Percentiles rank a stretch among this genome's conserved stretches.
Conservation (phyloP, 2,329 filamentous ascomycete species). For the Macroventuria anomochaeta region DNA sequence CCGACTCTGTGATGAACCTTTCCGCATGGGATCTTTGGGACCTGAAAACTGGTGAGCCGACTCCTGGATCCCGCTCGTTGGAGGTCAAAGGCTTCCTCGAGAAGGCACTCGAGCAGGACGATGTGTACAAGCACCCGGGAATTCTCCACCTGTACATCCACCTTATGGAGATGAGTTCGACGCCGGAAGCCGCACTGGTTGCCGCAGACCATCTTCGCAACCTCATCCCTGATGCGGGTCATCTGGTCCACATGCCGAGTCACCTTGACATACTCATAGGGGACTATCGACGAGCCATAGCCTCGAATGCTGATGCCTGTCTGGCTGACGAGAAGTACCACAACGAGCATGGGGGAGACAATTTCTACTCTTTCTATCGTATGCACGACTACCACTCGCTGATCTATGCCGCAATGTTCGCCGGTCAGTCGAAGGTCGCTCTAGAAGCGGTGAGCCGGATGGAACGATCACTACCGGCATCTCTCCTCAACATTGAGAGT, state of each 20-base stretch:
- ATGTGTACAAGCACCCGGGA: conserved; percentile 67
- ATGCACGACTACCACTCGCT: conserved; percentile 77
- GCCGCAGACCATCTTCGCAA: conserved; percentile 68
- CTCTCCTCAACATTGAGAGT: conserved; percentile 67
- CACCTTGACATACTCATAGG: conserved; percentile 78
- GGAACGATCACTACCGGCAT: conserved; percentile 68
- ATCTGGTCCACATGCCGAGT: conserved; percentile 77
- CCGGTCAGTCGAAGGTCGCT: conserved; percentile 68
- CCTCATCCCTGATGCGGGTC: conserved; percentile 72
- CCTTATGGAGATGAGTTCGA: conserved; percentile 76
- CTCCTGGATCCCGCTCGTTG: conserved; percentile 61
- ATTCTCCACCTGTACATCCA: conserved; percentile 79
- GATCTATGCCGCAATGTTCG: conserved; percentile 80
- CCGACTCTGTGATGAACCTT: conserved; percentile 70
- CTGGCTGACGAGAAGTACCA: conserved; percentile 72
- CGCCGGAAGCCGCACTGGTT: conserved; percentile 67
- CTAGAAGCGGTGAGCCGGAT: conserved; percentile 66
- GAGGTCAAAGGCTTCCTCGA: conserved; percentile 67
- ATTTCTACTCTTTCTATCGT: conserved; percentile 80
- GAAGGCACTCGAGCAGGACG: conserved; percentile 59
- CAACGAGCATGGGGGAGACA: conserved; percentile 63
- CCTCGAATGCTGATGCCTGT: conserved; percentile 71
- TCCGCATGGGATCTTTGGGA: conserved; percentile 72
- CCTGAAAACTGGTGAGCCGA: conserved; percentile 63
- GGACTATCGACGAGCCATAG: conserved; percentile 71